Conservation (phyloP, 2,329 filamentous ascomycete genomes). For the Raffaelea albimanens region DNA sequence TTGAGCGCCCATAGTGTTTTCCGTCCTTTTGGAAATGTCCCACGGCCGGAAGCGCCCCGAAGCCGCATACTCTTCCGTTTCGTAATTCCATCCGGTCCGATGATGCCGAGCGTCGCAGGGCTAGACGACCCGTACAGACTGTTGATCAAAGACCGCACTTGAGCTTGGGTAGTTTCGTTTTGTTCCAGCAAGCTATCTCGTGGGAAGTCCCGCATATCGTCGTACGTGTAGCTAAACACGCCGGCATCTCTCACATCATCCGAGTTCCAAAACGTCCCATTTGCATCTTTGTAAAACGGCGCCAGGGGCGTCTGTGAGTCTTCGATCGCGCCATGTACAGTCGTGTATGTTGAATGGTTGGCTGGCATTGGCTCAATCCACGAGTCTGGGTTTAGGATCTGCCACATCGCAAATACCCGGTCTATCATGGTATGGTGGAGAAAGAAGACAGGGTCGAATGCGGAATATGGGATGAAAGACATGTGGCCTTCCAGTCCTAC, state of each 20-base stretch:
- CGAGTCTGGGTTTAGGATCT: constrained; percentile 57
- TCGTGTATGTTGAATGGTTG: constrained; percentile 52
- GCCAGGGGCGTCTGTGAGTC: constrained; percentile 49
- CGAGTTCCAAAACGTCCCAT: constrained; percentile 60
- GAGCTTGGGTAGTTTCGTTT: constrained; percentile 24
- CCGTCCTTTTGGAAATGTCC: not conserved
- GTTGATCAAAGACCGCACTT: constrained; percentile 47
- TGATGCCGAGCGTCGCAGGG: constrained; percentile 21
- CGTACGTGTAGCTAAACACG: constrained; percentile 66
- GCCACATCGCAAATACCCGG: constrained; percentile 68
- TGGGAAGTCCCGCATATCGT: constrained; percentile 36
- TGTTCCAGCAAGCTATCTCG: constrained; percentile 14
- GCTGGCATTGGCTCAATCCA: constrained; percentile 52
- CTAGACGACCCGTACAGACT: constrained; percentile 45
- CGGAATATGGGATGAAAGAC: constrained; percentile 60
- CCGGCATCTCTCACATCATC: constrained; percentile 48
- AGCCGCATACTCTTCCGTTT: not conserved
- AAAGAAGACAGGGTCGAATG: constrained; percentile 73
- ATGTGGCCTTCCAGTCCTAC: constrained; percentile 57
- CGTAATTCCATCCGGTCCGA: not conserved
- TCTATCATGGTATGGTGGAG: constrained; percentile 71
- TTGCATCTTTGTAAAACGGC: constrained; percentile 53
- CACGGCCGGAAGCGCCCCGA: not conserved
- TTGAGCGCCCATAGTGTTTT: not conserved
- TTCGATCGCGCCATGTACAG: constrained; percentile 41